phyloP scores from a whole-genome alignment of 2,329 filamentous ascomycete genomes.

The Nigrograna mackinnonii region DNA sequence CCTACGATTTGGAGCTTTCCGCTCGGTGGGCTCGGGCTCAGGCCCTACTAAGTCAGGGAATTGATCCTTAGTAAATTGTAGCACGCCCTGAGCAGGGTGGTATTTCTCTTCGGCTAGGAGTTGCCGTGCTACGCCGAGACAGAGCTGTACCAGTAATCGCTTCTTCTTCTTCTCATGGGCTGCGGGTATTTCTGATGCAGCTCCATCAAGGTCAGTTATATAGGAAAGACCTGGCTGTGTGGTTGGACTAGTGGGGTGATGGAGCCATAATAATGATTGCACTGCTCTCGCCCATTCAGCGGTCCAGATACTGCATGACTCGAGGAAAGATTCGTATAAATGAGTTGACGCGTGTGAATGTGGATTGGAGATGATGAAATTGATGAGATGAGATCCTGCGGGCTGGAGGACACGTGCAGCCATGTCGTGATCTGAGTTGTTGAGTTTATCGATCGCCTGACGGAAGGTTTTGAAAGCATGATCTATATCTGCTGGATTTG shows the following conservation, averaged over 20 bases:
- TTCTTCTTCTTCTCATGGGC: neutral
- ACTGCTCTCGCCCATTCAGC: slow-evolving; percentile 22
- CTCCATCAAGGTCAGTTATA: slow-evolving; percentile 24
- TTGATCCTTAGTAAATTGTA: slow-evolving; percentile 32
- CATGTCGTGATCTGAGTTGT: too few relatives aligned
- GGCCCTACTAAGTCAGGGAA: slow-evolving; percentile 31
- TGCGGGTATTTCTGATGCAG: slow-evolving; percentile 1
- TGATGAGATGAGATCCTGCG: slow-evolving; percentile 27
- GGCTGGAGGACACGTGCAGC: slow-evolving; percentile 20
- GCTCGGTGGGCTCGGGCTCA: neutral
- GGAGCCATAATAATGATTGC: slow-evolving; percentile 30
- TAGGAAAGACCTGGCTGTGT: slow-evolving; percentile 23
- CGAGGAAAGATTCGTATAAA: slow-evolving; percentile 28
- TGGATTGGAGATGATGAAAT: slow-evolving; percentile 20
- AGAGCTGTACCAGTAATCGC: slow-evolving; percentile 29
- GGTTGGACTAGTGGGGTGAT: slow-evolving; percentile 27
- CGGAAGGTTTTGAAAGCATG: too few relatives aligned
- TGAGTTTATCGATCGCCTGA: too few relatives aligned
- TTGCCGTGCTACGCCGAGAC: slow-evolving; percentile 31
- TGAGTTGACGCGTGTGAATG: slow-evolving; percentile 10
- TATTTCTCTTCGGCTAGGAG: slow-evolving; percentile 30
- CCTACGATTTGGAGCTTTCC: neutral
- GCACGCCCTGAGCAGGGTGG: slow-evolving; percentile 28
- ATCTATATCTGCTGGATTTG: too few relatives aligned
- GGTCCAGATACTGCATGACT: slow-evolving; percentile 24